Conservation (phyloP, 1,284 basidiomycete species). For the Tetrapyrgos nigripes region DNA sequence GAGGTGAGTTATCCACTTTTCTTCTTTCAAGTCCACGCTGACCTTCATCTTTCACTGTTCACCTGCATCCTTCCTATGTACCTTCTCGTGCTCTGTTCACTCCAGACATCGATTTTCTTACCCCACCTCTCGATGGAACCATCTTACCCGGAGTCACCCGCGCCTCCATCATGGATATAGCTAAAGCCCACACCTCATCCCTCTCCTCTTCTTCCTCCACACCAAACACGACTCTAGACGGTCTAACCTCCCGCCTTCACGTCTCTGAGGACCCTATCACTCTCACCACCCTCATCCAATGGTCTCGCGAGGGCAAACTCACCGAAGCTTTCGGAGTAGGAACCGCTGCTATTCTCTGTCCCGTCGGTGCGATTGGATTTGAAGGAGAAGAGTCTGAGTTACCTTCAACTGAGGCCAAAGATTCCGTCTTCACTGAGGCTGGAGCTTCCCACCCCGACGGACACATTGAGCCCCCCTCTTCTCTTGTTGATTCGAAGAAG, state of each 20-base stretch:
- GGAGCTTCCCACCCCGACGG: conserved; percentile 28
- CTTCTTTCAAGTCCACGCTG: conserved; percentile 2
- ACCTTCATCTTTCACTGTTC: conserved; percentile 2
- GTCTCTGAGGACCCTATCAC: conserved; percentile 66
- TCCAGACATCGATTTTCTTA: conserved; percentile 68
- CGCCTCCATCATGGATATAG: conserved; percentile 70
- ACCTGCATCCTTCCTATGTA: not conserved
- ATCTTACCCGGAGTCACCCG: conserved; percentile 82
- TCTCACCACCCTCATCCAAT: conserved; percentile 64
- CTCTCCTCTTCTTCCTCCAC: conserved; percentile 20
- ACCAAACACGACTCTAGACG: conserved; percentile 41
- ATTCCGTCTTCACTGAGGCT: not conserved
- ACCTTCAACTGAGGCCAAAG: not conserved
- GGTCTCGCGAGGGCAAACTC: conserved; percentile 56
- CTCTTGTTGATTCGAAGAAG: conserved; percentile 21
- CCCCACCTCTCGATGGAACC: conserved; percentile 79
- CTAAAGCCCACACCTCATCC: conserved; percentile 45
- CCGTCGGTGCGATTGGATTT: conserved; percentile 63
- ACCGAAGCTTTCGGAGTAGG: conserved; percentile 79
- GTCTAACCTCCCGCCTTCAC: conserved; percentile 51
- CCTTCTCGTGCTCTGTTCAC: not conserved
- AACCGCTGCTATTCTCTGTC: conserved; percentile 69
- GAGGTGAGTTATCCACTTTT: conserved; percentile 30
- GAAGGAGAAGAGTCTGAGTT: conserved; percentile 33
- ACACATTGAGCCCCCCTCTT: conserved; percentile 37